Base-by-base conservation (phyloP, 768 basidiomycete species). In the Imleria badia region DNA sequence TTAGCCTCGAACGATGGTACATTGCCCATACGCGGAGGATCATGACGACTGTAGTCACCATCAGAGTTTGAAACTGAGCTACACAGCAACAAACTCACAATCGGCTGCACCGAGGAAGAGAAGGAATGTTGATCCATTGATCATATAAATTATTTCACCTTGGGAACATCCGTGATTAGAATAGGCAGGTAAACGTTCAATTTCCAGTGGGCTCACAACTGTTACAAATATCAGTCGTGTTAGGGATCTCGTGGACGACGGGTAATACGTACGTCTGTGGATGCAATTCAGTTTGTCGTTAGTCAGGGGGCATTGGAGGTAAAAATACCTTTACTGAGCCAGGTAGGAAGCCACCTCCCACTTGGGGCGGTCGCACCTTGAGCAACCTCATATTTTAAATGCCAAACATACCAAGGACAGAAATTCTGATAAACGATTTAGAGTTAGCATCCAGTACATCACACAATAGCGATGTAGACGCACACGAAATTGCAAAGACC, bases 401-500 rank as follows among this genome's bases (percentile, higher is more conserved):
- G 19, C 2, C 1, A n/a, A 13, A 59, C 56, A 22, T 30, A 59
- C 56, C 6, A 13, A 58, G 14, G 8, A 3, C 7, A 14, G 20
- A 9, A 10, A 29, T 6, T 34, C 57, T 58, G 23, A 48, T 22
- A 11, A 14, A n/a, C 5, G 1, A 45, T 23, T 20, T 10, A 10
- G n/a, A 17, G 3, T 55, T 12, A 48, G 41, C 2, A 29, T 19
- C 12, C 17, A 33, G 29, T 23, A 34, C 0, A 30, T 17, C 4
- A 13, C 14, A 5, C 26, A n/a, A 35, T 1, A 6, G 45, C 9
- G 17, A 19, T n/a, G n/a, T 19, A 15, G 33, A 41, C 56, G 31
- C 30, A 60, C 59, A 22, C 35, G 10, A 59, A 5, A 9, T 6
- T 26, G 17, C 12, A 48, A 30, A 59, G 48, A 1, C 56, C 59